These are phyloP conservation scores for Saturnispora sanitii DNA, from an alignment of 805 yeast species.

Conservation along the genomic window DNA sequence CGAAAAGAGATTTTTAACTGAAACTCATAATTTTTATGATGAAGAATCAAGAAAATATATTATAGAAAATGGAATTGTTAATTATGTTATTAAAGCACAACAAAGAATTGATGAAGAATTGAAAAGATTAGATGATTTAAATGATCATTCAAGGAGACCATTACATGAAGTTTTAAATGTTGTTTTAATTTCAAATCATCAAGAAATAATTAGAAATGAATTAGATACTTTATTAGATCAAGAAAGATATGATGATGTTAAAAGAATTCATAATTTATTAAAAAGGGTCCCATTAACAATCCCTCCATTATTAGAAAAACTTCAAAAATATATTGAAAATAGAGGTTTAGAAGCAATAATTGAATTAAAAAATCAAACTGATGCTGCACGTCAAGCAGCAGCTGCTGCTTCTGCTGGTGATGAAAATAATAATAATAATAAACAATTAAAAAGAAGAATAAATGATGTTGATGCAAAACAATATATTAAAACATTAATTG, in stretches of 20 bases:
- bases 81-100: slow-evolving; percentile 82
- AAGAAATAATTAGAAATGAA: slow-evolving; percentile 65
- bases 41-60: slow-evolving; percentile 61
- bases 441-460: slow-evolving; percentile 7
- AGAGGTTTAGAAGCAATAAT: slow-evolving; percentile 56
- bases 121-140: slow-evolving; percentile 61
- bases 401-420: slow-evolving; percentile 4
- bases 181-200: slow-evolving; percentile 71
- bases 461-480: slow-evolving; percentile 50
- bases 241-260: slow-evolving; percentile 60
- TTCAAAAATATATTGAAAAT: slow-evolving; percentile 60
- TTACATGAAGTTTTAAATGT: slow-evolving; percentile 67
- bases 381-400: slow-evolving; percentile 8
- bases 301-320: slow-evolving; percentile 63
- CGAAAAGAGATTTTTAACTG: slow-evolving; percentile 65
- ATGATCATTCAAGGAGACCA: slow-evolving; percentile 77
- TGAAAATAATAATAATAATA: too few relatives aligned
- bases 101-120: slow-evolving; percentile 76
- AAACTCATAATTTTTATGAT: slow-evolving; percentile 55
- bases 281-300: slow-evolving; percentile 72
- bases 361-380: slow-evolving; percentile 33
- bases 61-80: slow-evolving; percentile 70
- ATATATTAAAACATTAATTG: slow-evolving; percentile 69
- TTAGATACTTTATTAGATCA: slow-evolving; percentile 67
- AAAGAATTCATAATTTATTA: slow-evolving; percentile 66